Evolutionary conservation across 1,284 basidiomycete genomes (phyloP), one percentile per base, ranked within the genome.

Genomic region (Phellinidium pouzarii): DNA sequence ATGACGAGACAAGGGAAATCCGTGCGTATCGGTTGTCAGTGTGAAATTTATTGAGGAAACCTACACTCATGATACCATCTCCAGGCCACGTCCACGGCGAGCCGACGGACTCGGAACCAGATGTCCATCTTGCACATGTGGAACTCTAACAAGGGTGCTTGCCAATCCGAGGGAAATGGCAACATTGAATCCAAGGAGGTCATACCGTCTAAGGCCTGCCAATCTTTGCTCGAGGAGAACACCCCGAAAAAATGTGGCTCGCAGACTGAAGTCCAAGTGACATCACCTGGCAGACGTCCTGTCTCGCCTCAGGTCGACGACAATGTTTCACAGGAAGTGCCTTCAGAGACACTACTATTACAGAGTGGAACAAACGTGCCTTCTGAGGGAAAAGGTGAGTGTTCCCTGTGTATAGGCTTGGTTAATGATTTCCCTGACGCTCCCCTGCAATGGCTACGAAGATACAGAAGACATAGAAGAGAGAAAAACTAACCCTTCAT

Each of bases 51-150:
- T 31, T 34, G 31, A 34, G 7, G 3, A 11, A 8, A 14, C 11
- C 31, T 14, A 34, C 31, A 14, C 31, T 34, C 14, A 34, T 34
- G 31, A 40, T 40, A 17, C 19, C n/a, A 40, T n/a, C 19, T 8
- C n/a, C 37, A 40, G 37, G 19, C 37, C 37, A 40, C 19, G 37
- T 7, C 37, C 7, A 40, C n/a, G 14, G 14, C 31, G 14, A 14
- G 31, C 7, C 31, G 6, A 14, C 31, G 11, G 14, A 34, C 37
- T 17, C 29, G 48, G 14, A 54, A 45, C 25, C 53, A 46, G n/a
- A 26, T 22, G 44, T 46, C 44, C 5, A 46, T 55, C 19, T 29
- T 50, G n/a, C 44, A 55, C 6, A 25, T 55, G 41, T 55, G 53
- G 53, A 42, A 43, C 17, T 43, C 26, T 22, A 41, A 37, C 6